Conservation (phyloP, 2,329 filamentous ascomycete genomes). For the Tolypocladium endophyticum region DNA sequence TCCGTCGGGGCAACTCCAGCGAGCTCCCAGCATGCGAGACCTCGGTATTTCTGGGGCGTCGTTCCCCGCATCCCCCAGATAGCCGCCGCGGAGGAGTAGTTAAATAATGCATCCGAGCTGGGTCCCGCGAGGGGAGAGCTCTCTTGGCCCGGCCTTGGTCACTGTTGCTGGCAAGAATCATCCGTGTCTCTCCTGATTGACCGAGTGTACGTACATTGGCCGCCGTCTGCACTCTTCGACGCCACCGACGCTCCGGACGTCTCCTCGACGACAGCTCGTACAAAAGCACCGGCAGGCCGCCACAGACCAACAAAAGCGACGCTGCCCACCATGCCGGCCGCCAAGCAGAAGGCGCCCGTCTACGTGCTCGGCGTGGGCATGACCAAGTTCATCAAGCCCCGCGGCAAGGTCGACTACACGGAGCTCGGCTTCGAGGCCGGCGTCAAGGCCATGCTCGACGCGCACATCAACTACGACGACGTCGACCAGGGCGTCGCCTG, state of each 20-base stretch:
- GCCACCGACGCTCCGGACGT: background rate
- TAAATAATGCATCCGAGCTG: background rate
- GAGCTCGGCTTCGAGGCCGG: conserved; percentile 90
- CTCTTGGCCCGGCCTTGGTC: background rate
- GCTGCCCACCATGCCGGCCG: conserved; percentile 23
- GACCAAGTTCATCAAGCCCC: conserved; percentile 98
- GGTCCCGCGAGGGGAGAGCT: background rate
- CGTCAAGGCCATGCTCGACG: conserved; percentile 74
- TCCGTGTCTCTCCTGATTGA: background rate
- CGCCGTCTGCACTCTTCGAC: background rate
- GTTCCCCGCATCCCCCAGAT: background rate
- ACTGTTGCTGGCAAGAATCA: background rate
- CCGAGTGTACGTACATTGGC: background rate
- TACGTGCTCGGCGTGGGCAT: conserved; percentile 97
- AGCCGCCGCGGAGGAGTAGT: background rate
- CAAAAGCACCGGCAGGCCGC: background rate
- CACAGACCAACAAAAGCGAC: background rate
- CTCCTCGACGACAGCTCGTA: background rate
- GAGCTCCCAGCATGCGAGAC: conserved; percentile 10
- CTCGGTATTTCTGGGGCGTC: conserved; percentile 10
- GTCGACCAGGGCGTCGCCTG: conserved; percentile 93
- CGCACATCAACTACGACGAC: conserved; percentile 91
- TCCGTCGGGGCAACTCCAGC: background rate
- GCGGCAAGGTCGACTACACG: conserved; percentile 88
- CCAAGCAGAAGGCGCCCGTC: conserved; percentile 40